Evolutionary conservation across 192 early-diverging fungal genomes (phyloP), one percentile per base, ranked within the genome.

Genomic region (Gamsiella multidivaricata): DNA sequence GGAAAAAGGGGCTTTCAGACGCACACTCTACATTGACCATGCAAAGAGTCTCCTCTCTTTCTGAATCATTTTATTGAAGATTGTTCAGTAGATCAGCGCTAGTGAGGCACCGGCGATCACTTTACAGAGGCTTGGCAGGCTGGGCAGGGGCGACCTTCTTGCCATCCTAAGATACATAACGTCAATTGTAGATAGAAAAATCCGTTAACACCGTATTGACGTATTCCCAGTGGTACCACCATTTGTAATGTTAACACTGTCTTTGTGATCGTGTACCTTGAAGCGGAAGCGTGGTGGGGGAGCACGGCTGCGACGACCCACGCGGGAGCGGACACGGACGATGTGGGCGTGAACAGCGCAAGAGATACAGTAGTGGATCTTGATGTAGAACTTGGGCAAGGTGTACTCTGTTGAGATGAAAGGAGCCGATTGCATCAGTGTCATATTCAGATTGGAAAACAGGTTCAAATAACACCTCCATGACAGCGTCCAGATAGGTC

Each of bases 351-450:
- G 96, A 73, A 99, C 96, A 59, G 94, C 96, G 87, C 96, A 97
- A 55, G 95, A 96, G 70, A 98, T 87, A 84, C 98, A 99, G 94
- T 97, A 94, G 84, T 96, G 95, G 81, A 89, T 89, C 93, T 99
- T 97, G 88, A 97, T 90, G 93, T 99, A 99, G 82, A 98, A 88
- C 89, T 98, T 99, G 86, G 97, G 97, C 70, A 98, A 89, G 57
- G 91, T 91, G 86, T 97, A 97, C 85, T 93, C 87, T 85, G 93
- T 95, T 85, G 93, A 95, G 54, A 91, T 92, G 36, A 94, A 85
- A 82, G 92, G 5, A 46, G 45, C 9, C 9, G 9, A 18, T 5
- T 39, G 37, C 37, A 39, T 39, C 37, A 39, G 37, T 39, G 37
- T 9, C 37, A 12, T 9, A 12, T 39, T 39, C 37, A 39, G 7